A percentile compares a stretch with the other conserved stretches of the same genome.
phyloP scores from a whole-genome alignment of 805 yeast genomes.

The Saturnispora sekii region DNA sequence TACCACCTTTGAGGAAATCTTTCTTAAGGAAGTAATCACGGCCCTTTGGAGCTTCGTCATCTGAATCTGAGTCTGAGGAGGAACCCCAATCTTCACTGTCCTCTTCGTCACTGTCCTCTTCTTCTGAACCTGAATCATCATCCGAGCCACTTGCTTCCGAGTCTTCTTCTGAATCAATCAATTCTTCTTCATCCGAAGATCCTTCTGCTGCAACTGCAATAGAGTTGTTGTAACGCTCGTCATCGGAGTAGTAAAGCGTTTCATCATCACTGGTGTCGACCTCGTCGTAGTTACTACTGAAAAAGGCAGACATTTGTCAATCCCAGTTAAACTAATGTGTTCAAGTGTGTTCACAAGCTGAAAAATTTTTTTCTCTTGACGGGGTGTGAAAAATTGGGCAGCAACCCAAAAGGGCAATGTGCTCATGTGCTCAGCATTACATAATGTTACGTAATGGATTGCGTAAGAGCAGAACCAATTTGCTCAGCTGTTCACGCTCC shows the following conservation, averaged over 20 bases:
- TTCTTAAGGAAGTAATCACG: constrained; percentile 26
- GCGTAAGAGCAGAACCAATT: no score
- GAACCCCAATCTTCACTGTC: constrained; percentile 14
- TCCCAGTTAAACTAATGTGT: not conserved
- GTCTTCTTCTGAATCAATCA: constrained; percentile 15
- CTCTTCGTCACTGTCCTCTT: constrained; percentile 10
- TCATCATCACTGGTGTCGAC: constrained; percentile 44
- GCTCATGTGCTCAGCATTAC: not conserved
- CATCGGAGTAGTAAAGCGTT: constrained; percentile 49
- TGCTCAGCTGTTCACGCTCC: no score
- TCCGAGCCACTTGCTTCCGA: constrained; percentile 15
- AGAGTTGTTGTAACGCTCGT: constrained; percentile 36
- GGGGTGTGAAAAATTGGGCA: not conserved
- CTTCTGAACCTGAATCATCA: constrained; percentile 7
- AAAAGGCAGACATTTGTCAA: constrained; percentile 77
- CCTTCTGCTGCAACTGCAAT: constrained; percentile 7
- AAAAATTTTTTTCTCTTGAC: constrained; percentile 5
- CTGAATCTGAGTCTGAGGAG: constrained; percentile 19
- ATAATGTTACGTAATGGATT: no score
- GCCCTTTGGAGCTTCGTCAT: constrained; percentile 23
- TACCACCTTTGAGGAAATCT: constrained; percentile 33
- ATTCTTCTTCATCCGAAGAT: constrained; percentile 30
- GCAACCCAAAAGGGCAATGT: no score
- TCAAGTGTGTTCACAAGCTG: constrained; percentile 2
- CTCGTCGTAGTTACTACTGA: constrained; percentile 51